Evolutionary conservation across 257 asterid species (phyloP).

Genomic region (Buddleja alternifolia): DNA sequence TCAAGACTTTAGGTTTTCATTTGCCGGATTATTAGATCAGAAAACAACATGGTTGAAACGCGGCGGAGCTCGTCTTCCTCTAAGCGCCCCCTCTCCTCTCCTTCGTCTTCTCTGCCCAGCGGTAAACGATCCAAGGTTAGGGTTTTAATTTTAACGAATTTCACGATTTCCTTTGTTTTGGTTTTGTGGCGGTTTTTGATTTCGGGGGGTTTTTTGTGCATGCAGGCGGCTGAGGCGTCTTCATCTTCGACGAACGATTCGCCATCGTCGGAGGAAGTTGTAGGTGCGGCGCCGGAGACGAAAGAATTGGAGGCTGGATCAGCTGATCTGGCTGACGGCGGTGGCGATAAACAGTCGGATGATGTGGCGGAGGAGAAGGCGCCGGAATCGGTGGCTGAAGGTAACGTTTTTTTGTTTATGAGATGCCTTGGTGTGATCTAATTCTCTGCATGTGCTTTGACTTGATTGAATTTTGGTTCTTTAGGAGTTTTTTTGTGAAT

Average conservation of each 20-base stretch:
- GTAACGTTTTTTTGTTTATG: conserved; percentile 40
- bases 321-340: conserved; percentile 61
- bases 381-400: conserved; percentile 46
- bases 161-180: background rate
- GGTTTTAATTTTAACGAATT: conserved; percentile 18
- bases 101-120: conserved; percentile 57
- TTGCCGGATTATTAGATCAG: conserved; percentile 30
- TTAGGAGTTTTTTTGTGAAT: background rate
- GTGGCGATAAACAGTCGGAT: conserved; percentile 41
- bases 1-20: conserved; percentile 20
- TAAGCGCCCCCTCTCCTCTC: conserved; percentile 64
- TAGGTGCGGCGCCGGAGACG: conserved; percentile 23
- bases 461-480: conserved; percentile 25
- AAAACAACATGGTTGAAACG: conserved; percentile 73
- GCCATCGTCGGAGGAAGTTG: conserved; percentile 46
- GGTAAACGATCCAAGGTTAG: conserved; percentile 91
- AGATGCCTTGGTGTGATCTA: conserved; percentile 30
- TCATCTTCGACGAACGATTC: conserved; percentile 67
- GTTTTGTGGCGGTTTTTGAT: conserved; percentile 27
- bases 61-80: conserved; percentile 84
- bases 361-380: conserved; percentile 42
- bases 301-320: conserved; percentile 74
- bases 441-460: conserved; percentile 33
- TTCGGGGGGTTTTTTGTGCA: conserved; percentile 36
- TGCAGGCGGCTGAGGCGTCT: conserved; percentile 76